Percentiles rank a stretch among this genome's conserved stretches.
These are phyloP conservation scores for Pyrenophora seminiperda DNA, from an alignment of 2,329 filamentous ascomycete genomes.

Conservation along the genomic window DNA sequence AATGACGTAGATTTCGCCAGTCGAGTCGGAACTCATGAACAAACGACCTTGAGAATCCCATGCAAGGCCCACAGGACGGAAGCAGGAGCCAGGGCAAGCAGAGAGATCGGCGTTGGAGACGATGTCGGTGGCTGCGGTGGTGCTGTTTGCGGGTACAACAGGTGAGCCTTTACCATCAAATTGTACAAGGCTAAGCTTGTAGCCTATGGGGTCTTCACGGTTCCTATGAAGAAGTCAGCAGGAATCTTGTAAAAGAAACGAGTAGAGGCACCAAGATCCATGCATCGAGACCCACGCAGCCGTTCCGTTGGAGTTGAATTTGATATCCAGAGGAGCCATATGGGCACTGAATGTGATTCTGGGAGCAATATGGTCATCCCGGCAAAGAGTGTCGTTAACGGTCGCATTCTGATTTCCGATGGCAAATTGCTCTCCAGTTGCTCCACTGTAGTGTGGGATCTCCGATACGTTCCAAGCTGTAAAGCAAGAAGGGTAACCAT, in stretches of 20 bases:
- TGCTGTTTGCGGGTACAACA: slow-evolving; percentile 53
- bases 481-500: slow-evolving; percentile 74
- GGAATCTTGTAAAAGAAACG: not conserved
- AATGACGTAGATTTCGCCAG: slow-evolving; percentile 68
- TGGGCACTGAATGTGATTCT: slow-evolving; percentile 68
- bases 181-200: slow-evolving; percentile 56
- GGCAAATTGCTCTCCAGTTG: slow-evolving; percentile 58
- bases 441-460: slow-evolving; percentile 54
- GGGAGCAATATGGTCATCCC: slow-evolving; percentile 48
- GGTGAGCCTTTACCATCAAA: slow-evolving; percentile 56
- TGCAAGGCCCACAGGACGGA: slow-evolving; percentile 66
- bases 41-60: slow-evolving; percentile 59
- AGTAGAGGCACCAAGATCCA: slow-evolving; percentile 64
- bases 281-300: slow-evolving; percentile 72
- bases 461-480: slow-evolving; percentile 64
- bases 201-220: slow-evolving; percentile 55
- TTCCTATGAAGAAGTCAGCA: slow-evolving; percentile 45
- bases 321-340: slow-evolving; percentile 72
- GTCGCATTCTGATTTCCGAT: slow-evolving; percentile 53
- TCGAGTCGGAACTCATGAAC: slow-evolving; percentile 66
- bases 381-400: slow-evolving; percentile 56
- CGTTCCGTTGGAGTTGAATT: slow-evolving; percentile 64
- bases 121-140: slow-evolving; percentile 57
- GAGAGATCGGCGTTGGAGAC: slow-evolving; percentile 61
- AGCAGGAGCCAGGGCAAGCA: slow-evolving; percentile 62